Percentiles rank a stretch among this genome's conserved stretches.
phyloP scores from a whole-genome alignment of 2,329 filamentous ascomycete species.

The Colletotrichum sp. region DNA sequence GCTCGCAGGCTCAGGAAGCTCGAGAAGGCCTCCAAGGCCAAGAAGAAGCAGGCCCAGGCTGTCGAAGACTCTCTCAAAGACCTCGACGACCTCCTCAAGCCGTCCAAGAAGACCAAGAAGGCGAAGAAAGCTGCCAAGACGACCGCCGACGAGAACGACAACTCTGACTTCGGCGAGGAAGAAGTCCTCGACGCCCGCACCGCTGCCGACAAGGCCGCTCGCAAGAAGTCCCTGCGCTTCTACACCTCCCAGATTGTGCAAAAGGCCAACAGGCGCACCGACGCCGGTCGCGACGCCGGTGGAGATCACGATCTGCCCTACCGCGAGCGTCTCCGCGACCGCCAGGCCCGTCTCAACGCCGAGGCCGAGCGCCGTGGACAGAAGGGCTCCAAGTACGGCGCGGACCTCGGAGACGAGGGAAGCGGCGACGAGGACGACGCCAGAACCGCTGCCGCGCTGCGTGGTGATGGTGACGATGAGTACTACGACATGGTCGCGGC shows the following conservation, averaged over 20 bases:
- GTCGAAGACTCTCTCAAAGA: slow-evolving; percentile 75
- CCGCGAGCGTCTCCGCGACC: slow-evolving; percentile 85
- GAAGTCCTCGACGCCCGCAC: slow-evolving; percentile 77
- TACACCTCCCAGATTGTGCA: slow-evolving; percentile 98
- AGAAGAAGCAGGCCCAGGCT: slow-evolving; percentile 58
- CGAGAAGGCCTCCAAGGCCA: slow-evolving; percentile 42
- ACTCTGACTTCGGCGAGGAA: slow-evolving; percentile 95
- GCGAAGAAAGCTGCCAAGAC: slow-evolving; percentile 45
- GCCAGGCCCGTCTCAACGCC: slow-evolving; percentile 84
- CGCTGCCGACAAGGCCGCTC: slow-evolving; percentile 83
- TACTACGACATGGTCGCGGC: slow-evolving; percentile 92
- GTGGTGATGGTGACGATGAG: slow-evolving; percentile 65
- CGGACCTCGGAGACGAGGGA: slow-evolving; percentile 62
- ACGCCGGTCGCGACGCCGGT: slow-evolving; percentile 74
- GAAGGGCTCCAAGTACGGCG: slow-evolving; percentile 64
- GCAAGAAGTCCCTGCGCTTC: slow-evolving; percentile 93
- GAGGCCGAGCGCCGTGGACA: slow-evolving; percentile 85
- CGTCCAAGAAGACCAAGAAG: slow-evolving; percentile 52
- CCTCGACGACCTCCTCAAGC: slow-evolving; percentile 63
- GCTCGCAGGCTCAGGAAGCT: slow-evolving; percentile 43
- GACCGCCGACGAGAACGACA: slow-evolving; percentile 55
- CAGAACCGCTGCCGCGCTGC: slow-evolving; percentile 53
- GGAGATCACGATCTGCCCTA: slow-evolving; percentile 87
- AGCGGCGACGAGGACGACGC: slow-evolving; percentile 74
- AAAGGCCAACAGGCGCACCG: slow-evolving; percentile 85